Percentiles rank a stretch among this genome's conserved stretches.
Evolutionary conservation across 2,329 filamentous ascomycete species (phyloP).

Genomic region (Neocucurbitaria cava): DNA sequence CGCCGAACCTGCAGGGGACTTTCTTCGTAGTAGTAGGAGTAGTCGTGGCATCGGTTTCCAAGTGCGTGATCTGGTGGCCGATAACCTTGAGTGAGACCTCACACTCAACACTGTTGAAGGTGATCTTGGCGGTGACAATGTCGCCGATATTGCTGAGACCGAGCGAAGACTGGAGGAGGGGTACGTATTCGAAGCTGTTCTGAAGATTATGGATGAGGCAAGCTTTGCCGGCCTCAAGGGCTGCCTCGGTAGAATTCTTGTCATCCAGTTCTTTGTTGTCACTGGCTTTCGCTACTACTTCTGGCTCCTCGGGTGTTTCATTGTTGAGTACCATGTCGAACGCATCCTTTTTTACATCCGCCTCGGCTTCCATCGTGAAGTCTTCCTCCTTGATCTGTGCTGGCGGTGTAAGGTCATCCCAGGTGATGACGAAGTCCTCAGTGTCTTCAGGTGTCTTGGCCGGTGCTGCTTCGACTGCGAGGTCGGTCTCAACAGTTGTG

Average conservation of each 20-base stretch:
- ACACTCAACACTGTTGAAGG: not conserved
- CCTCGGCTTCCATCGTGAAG: not conserved
- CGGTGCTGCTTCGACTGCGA: not conserved
- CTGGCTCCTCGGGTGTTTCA: not conserved
- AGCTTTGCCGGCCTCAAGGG: not conserved
- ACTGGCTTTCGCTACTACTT: not conserved
- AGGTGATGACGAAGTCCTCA: not conserved
- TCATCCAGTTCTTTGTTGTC: not conserved
- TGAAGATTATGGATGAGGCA: not conserved
- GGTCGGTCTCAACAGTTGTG: not conserved
- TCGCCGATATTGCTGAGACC: not conserved
- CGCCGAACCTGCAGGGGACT: slow-evolving; percentile 5
- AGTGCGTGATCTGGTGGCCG: not conserved
- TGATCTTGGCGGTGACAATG: not conserved
- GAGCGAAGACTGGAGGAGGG: not conserved
- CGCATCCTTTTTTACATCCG: not conserved
- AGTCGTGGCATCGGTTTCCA: too few species aligned
- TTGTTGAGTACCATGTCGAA: not conserved
- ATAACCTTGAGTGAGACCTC: not conserved
- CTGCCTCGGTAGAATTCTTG: not conserved
- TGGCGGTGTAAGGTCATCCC: not conserved
- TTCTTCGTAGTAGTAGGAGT: not conserved
- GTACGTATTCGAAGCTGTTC: not conserved
- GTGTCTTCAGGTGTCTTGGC: not conserved
- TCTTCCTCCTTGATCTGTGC: not conserved